Percentiles rank a stretch among this genome's conserved stretches.
Conservation (phyloP, 2,329 filamentous ascomycete genomes). For the Chrysosporium queenslandicum region DNA sequence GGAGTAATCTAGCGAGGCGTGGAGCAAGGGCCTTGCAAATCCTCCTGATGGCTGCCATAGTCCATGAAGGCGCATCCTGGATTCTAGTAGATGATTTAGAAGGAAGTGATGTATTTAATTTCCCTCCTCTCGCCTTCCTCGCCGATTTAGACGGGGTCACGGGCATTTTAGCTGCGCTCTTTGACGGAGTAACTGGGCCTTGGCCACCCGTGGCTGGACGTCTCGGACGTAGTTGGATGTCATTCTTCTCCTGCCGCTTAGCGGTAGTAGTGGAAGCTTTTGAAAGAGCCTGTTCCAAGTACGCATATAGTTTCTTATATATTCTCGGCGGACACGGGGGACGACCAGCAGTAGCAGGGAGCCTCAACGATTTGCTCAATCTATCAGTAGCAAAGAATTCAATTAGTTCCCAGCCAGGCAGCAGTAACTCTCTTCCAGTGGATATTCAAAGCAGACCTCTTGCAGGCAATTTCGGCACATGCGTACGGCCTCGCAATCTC, state of each 20-base stretch:
- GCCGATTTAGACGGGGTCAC: neutral
- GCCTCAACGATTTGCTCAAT: conserved; percentile 62
- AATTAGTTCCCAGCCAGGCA: neutral
- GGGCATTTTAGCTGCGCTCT: conserved; percentile 3
- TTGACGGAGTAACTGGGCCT: conserved; percentile 4
- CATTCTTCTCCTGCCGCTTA: conserved; percentile 25
- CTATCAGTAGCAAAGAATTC: conserved; percentile 35
- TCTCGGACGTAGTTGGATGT: conserved; percentile 18
- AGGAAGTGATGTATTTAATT: conserved; percentile 15
- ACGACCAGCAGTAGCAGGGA: conserved; percentile 63
- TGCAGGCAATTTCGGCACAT: conserved; percentile 82
- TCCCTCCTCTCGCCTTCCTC: neutral
- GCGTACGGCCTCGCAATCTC: conserved; percentile 77
- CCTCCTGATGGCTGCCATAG: conserved; percentile 56
- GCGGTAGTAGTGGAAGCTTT: conserved; percentile 26
- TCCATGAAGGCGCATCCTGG: conserved; percentile 50
- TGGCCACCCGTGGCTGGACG: conserved; percentile 8
- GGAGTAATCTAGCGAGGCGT: conserved; percentile 33
- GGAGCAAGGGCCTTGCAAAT: conserved; percentile 55
- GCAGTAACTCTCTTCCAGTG: neutral
- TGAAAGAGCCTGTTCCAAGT: conserved; percentile 62
- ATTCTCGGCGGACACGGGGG: conserved; percentile 69
- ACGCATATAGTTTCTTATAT: conserved; percentile 74
- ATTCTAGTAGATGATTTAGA: conserved; percentile 25
- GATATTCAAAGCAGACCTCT: conserved; percentile 48